Conservation (phyloP, 2,329 filamentous ascomycete species). For the Aspergillus piperis region DNA sequence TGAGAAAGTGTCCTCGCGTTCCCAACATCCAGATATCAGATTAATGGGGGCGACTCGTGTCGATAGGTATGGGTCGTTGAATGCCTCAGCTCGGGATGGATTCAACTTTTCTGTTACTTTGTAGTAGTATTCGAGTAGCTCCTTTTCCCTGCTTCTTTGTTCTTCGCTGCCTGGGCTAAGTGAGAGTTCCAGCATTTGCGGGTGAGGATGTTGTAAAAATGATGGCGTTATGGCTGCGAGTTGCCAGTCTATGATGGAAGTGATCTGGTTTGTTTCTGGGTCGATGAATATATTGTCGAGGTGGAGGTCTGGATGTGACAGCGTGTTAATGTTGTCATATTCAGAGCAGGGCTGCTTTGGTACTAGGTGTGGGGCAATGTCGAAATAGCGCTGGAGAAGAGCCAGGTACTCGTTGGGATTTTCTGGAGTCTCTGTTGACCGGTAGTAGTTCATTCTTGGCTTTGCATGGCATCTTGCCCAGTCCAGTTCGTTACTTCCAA, state of each 20-base stretch:
- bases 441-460: conserved; percentile 19
- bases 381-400: neutral
- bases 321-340: neutral
- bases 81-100: conserved; percentile 2
- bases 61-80: conserved; percentile 8
- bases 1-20: conserved; percentile 22
- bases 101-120: conserved; percentile 7
- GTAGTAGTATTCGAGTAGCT: conserved; percentile 11
- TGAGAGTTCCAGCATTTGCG: conserved; percentile 18
- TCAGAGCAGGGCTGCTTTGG: neutral
- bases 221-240: conserved; percentile 11
- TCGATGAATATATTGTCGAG: conserved; percentile 14
- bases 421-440: conserved; percentile 12
- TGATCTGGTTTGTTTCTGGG: conserved; percentile 7
- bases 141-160: neutral
- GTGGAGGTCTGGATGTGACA: conserved; percentile 10
- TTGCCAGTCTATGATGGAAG: conserved; percentile 22
- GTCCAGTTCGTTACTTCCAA: conserved; percentile 18
- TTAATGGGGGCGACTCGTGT: conserved; percentile 11
- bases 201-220: conserved; percentile 16
- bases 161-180: neutral
- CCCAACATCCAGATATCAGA: conserved; percentile 20
- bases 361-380: neutral
- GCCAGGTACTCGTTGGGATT: neutral
- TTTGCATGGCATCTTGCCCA: conserved; percentile 16